Evolutionary conservation across 2,329 filamentous ascomycete species (phyloP), one percentile per base, ranked within the genome.

Genomic region (Fusarium cyanostomum): DNA sequence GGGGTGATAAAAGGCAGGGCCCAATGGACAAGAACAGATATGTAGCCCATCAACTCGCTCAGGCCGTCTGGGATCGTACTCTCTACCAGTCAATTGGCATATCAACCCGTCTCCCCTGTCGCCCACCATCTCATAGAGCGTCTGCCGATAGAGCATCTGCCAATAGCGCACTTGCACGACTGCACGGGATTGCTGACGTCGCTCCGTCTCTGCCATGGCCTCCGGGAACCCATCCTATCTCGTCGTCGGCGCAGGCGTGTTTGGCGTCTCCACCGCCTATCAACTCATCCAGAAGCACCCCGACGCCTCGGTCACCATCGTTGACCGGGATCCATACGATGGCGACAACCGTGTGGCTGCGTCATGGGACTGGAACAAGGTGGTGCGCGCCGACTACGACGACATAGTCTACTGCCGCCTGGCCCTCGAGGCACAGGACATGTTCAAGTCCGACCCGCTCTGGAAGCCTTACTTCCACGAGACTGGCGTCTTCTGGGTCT

Each of bases 201-300:
- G 34, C 35, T 24, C 9, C 11, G 13, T 26, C 34, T 11, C 27
- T 28, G n/a, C 4, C 30, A 73, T 73, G 71, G 31, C 69, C 16
- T 60, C 68, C 13, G 42, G 12, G 42, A 49, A 59, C 12, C 35
- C 59, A 11, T 81, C 80, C 12, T 83, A 82, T 66, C 75, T 90
- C 55, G 88, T 90, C 54, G 75, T 90, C 38, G 88, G 88, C 30
- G 85, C 84, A 8, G 88, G 88, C 39, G 85, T 88, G 27, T 90
- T 90, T 69, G 88, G 88, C 33, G 83, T 84, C 31, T 88, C 85
- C 18, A 89, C 87, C 0, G 88, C 88, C n/a, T 85, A 87, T 57
- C 82, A 89, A 59, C 80, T 89, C 37, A 82, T 84, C 56, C 77
- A 79, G 52, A 78, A 77, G 54, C 80, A 84, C 66, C 79, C 82